Percentiles rank a stretch among this genome's conserved stretches.
Evolutionary conservation across 352 stramenopile species (phyloP).

Genomic region (Phytopythium chamaehyphon): DNA sequence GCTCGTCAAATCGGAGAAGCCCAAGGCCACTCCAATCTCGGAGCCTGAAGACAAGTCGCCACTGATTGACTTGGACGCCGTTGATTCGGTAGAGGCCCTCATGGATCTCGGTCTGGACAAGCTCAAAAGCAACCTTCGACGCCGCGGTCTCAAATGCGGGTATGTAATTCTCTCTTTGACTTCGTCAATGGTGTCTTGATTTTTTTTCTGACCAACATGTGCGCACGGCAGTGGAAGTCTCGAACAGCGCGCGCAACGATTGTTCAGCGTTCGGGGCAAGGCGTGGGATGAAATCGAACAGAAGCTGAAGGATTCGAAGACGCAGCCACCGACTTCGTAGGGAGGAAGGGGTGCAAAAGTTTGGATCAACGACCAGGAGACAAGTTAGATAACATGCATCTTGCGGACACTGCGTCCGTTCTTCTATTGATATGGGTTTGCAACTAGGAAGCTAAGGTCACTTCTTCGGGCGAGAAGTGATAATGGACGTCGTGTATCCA

Average conservation of each 20-base stretch:
- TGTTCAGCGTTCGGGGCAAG: conserved; percentile 93
- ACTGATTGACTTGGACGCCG: conserved; percentile 49
- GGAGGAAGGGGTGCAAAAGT: conserved; percentile 2
- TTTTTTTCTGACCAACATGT: neutral
- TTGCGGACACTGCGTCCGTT: neutral
- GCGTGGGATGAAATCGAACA: conserved; percentile 85
- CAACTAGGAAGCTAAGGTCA: conserved; percentile 13
- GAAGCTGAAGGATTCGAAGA: conserved; percentile 69
- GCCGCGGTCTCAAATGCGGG: conserved; percentile 95
- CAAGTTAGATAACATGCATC: no score
- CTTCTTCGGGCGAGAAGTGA: conserved; percentile 59
- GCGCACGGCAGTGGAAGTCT: conserved; percentile 92
- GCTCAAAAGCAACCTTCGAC: conserved; percentile 91
- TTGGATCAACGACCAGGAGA: conserved; percentile 2
- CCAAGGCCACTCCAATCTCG: neutral
- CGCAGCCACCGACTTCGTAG: conserved; percentile 14
- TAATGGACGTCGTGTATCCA: conserved; percentile 64
- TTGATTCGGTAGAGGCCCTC: conserved; percentile 60
- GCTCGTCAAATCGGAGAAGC: conserved; percentile 7
- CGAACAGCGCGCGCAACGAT: conserved; percentile 83
- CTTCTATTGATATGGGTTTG: neutral
- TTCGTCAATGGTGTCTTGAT: no score
- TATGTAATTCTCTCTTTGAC: no score
- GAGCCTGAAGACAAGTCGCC: conserved; percentile 15
- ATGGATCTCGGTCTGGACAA: conserved; percentile 86